phyloP scores from a whole-genome alignment of 2,329 filamentous ascomycete species.

The Pseudogymnoascus sp. region DNA sequence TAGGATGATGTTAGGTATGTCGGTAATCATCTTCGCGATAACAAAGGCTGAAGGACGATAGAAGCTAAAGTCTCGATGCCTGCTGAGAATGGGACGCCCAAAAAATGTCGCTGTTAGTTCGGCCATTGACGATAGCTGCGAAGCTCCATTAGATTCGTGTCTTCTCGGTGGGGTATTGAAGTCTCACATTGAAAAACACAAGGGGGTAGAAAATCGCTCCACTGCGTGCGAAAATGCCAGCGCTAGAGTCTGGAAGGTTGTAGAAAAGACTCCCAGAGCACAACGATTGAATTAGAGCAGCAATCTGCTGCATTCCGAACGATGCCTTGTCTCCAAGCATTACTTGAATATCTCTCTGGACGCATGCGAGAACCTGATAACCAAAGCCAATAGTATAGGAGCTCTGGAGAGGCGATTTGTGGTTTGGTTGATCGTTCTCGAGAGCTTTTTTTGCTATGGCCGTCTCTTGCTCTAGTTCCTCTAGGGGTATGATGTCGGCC shows the following conservation, averaged over 20 bases:
- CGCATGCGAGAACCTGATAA: conserved; percentile 51
- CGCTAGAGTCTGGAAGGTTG: conserved; percentile 50
- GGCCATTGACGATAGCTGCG: conserved; percentile 50
- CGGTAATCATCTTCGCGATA: conserved; percentile 48
- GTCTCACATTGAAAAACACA: conserved; percentile 51
- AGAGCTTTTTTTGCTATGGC: conserved; percentile 33
- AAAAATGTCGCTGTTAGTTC: conserved; percentile 60
- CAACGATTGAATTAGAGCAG: conserved; percentile 53
- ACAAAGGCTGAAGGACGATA: conserved; percentile 55
- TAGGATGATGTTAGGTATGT: conserved; percentile 51
- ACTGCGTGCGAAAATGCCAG: conserved; percentile 57
- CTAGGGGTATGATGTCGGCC: conserved; percentile 14
- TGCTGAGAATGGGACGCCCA: conserved; percentile 54
- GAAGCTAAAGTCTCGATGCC: conserved; percentile 52
- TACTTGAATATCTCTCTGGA: conserved; percentile 58
- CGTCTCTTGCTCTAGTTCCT: conserved; percentile 52
- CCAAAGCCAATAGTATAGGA: conserved; percentile 43
- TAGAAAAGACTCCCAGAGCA: conserved; percentile 64
- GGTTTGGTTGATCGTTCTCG: conserved; percentile 34
- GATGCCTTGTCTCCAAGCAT: conserved; percentile 59
- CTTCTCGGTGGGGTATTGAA: background rate
- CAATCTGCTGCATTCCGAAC: conserved; percentile 56
- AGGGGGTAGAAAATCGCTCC: conserved; percentile 57
- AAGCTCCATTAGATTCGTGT: background rate
- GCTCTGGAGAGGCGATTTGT: conserved; percentile 38